Evolutionary conservation across 768 basidiomycete species (phyloP).

Genomic region (Harrya chromipes): DNA sequence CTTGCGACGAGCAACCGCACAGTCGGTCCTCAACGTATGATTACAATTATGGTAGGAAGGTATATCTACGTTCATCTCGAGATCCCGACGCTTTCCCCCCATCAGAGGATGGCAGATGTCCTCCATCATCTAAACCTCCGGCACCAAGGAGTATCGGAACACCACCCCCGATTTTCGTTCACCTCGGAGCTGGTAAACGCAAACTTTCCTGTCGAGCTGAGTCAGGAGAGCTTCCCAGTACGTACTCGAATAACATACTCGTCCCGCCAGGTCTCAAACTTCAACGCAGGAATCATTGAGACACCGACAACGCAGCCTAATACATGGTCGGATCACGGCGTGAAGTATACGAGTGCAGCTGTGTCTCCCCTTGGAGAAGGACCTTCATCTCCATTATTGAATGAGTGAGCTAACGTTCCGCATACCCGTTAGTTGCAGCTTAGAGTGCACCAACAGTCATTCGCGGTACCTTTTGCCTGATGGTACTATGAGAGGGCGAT

Average conservation of each 20-base stretch:
- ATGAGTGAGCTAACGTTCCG: constrained; percentile 5
- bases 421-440: no score
- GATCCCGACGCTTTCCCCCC: not conserved
- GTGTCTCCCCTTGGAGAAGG: constrained; percentile 5
- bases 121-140: not conserved
- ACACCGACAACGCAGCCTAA: constrained; percentile 7
- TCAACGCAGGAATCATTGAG: not conserved
- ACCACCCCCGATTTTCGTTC: constrained; percentile 3
- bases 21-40: not conserved
- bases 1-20: not conserved
- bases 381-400: not conserved
- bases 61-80: not conserved
- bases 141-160: not conserved
- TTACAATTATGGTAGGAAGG: not conserved
- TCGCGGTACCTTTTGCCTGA: constrained; percentile 16
- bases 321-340: constrained; percentile 17
- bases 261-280: no score
- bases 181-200: constrained; percentile 6
- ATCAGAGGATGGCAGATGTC: not conserved
- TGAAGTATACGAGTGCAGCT: constrained; percentile 9
- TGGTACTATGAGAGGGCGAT: constrained; percentile 17
- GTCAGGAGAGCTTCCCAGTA: constrained; percentile 3
- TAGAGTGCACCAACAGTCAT: not conserved
- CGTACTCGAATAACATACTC: not conserved
- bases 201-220: constrained; percentile 9